Evolutionary conservation across 345 rosid genomes (phyloP).

Genomic region (Brassica nigra): DNA sequence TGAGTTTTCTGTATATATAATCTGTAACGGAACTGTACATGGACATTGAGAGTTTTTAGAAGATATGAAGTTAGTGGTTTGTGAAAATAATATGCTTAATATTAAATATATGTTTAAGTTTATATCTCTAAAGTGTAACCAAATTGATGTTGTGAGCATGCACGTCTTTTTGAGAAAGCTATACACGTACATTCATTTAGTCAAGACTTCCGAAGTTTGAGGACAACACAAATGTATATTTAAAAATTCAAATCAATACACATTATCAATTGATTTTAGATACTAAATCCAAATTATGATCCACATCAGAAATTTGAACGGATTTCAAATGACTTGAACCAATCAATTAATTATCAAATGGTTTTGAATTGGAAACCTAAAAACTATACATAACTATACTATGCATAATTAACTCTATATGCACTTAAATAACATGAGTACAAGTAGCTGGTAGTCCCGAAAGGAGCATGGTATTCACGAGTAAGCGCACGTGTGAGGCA

Average conservation of each 20-base stretch:
- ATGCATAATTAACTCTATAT: not conserved
- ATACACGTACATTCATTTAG: not conserved
- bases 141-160: not conserved
- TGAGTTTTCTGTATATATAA: too few relatives aligned
- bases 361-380: not conserved
- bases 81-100: not conserved
- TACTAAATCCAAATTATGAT: not conserved
- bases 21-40: too few relatives aligned
- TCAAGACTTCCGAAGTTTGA: not conserved
- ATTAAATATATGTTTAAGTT: not conserved
- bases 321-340: not conserved
- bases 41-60: not conserved
- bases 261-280: not conserved
- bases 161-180: not conserved
- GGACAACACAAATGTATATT: not conserved
- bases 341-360: not conserved
- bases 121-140: not conserved
- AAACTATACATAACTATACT: not conserved
- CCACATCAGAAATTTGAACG: not conserved
- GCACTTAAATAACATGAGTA: not conserved
- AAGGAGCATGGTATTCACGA: conserved; percentile 30
- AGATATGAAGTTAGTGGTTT: not conserved
- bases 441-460: conserved; percentile 21
- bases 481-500: conserved; percentile 36
- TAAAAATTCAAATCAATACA: not conserved